Percentiles rank a stretch among this genome's conserved stretches.
Evolutionary conservation across 371 early-diverging fungal species (phyloP).

Genomic region (Lichtheimia ramosa): DNA sequence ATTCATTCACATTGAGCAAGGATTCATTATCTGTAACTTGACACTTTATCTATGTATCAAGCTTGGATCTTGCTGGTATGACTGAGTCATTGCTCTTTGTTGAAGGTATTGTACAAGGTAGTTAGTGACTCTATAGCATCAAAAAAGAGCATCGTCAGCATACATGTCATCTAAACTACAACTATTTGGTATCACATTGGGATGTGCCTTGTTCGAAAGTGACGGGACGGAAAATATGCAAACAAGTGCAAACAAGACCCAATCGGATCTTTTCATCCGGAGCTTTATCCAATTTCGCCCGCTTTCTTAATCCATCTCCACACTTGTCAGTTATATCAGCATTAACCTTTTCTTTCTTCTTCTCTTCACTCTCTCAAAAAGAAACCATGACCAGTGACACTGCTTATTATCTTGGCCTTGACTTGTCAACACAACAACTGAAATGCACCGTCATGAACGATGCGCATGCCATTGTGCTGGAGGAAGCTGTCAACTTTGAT

Average conservation of each 20-base stretch:
- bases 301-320: no score
- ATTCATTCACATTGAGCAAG: no score
- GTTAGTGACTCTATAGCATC: no score
- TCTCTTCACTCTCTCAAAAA: not conserved
- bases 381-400: not conserved
- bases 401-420: slow-evolving; percentile 61
- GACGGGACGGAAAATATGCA: not conserved
- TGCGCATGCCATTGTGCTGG: slow-evolving; percentile 30
- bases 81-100: no score
- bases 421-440: slow-evolving; percentile 79
- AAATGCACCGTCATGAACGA: slow-evolving; percentile 64
- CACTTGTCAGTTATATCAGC: no score
- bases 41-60: no score
- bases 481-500: slow-evolving; percentile 59
- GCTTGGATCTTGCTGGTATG: no score
- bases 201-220: not conserved
- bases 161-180: no score
- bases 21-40: no score
- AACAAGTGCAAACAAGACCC: not conserved
- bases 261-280: not conserved
- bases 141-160: no score
- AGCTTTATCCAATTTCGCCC: slow-evolving; percentile 1
- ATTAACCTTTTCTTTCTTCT: not conserved
- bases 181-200: no score
- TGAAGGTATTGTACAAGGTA: no score